Evolutionary conservation across 1,139 yeast genomes (phyloP).

Genomic region (Blastobotrys arbuscula): DNA sequence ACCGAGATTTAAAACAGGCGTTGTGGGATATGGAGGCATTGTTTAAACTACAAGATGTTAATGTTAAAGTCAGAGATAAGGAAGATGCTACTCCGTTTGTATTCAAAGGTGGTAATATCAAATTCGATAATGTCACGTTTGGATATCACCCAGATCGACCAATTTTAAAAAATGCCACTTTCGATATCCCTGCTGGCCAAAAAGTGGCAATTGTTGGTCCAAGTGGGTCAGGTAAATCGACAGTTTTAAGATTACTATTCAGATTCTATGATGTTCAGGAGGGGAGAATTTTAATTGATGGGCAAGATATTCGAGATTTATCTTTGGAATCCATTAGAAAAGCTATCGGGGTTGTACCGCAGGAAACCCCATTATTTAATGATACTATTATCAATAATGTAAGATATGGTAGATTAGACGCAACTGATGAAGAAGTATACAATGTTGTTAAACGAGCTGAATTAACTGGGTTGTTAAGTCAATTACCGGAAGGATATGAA

Average conservation of each 20-base stretch:
- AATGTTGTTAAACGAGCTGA: constrained; percentile 65
- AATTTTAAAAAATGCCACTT: constrained; percentile 72
- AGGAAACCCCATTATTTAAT: constrained; percentile 93
- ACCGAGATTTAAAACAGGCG: constrained; percentile 89
- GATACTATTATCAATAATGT: constrained; percentile 85
- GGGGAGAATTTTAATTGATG: constrained; percentile 82
- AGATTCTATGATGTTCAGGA: constrained; percentile 79
- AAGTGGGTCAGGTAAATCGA: constrained; percentile 92
- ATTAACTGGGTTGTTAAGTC: constrained; percentile 54
- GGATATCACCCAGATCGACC: constrained; percentile 89
- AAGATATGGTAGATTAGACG: constrained; percentile 74
- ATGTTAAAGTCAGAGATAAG: constrained; percentile 57
- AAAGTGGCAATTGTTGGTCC: constrained; percentile 95
- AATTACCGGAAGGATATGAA: constrained; percentile 74
- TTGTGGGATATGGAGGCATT: constrained; percentile 30
- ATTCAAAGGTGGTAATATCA: constrained; percentile 61
- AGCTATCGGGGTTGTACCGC: constrained; percentile 90
- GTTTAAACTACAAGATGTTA: constrained; percentile 53
- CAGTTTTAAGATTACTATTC: constrained; percentile 75
- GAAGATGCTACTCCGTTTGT: constrained; percentile 57
- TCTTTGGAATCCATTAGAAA: constrained; percentile 69
- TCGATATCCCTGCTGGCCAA: constrained; percentile 84
- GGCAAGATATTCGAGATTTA: constrained; percentile 77
- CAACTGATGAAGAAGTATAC: constrained; percentile 66
- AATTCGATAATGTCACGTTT: constrained; percentile 86